Base-by-base conservation (phyloP, 805 yeast genomes). In the Lipomyces yamadae region DNA sequence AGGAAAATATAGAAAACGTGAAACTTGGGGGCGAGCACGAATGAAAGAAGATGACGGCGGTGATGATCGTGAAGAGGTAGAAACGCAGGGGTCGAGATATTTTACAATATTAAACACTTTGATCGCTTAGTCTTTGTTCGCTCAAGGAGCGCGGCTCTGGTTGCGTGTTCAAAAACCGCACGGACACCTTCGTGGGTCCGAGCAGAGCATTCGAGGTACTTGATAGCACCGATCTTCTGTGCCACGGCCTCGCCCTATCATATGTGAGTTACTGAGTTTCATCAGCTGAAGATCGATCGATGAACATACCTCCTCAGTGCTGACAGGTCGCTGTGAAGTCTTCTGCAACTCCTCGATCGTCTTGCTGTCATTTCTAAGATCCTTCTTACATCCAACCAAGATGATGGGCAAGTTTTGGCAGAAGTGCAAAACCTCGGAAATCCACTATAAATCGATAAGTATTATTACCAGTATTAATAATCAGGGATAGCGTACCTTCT, bases 391-490 rank as follows among this genome's bases (percentile, higher is more conserved):
- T 74, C 97, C 97, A 74, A 92, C 97, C 65, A 92, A 83, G 73
- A 92, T 89, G 78, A 92, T 91, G 76, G 97, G 97, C 63, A 92
- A 92, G 78, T 94, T 95, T 75, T 89, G 96, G 81, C 97, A 92
- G 86, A 92, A 92, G 79, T 92, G 97, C 77, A 90, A 80, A 61
- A 92, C 97, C 81, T 92, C 97, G 57, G 95, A 87, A 75, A 91
- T 91, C 97, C 97, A 92, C 82, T 69, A 45, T 24, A n/a, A 50
- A 42, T 7, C 50, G 15, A 52, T 5, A 13, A 29, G 24, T 24
- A 52, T 52, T 32, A 52, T 10, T 15, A 13, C 7, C 33, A 52
- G n/a, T n/a, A n/a, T 29, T 24, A 50, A 30, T 24, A 15, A 13
- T 15, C 10, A 35, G 13, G 29, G 30, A 7, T 8, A 5, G 42